These are phyloP conservation scores for Davidsoniella neocaledoniae DNA, from an alignment of 2,329 filamentous ascomycete genomes.

Conservation along the genomic window DNA sequence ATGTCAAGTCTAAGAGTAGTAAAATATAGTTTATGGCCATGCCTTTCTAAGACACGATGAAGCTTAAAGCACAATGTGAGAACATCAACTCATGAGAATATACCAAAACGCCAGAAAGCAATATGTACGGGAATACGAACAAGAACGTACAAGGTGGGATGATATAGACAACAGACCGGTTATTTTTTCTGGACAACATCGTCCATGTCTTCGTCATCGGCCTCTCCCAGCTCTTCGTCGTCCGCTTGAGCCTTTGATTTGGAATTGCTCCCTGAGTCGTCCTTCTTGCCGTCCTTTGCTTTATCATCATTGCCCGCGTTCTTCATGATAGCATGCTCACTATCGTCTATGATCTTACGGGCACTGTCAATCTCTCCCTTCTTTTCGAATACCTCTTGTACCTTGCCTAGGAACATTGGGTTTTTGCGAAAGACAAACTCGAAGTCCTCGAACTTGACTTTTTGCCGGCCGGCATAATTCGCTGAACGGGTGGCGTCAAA, in stretches of 20 bases:
- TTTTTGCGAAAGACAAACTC: constrained; percentile 84
- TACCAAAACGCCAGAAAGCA: neutral
- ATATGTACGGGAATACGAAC: neutral
- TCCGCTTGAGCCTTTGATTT: constrained; percentile 16
- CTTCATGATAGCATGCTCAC: constrained; percentile 43
- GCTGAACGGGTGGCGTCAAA: constrained; percentile 78
- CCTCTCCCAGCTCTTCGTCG: constrained; percentile 36
- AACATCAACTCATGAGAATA: too few species aligned
- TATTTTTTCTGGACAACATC: constrained; percentile 24
- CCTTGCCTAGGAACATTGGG: constrained; percentile 68
- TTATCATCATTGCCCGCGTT: constrained; percentile 30
- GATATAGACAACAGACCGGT: neutral
- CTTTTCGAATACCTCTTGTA: constrained; percentile 78
- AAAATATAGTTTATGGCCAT: too few species aligned
- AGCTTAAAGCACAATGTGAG: too few species aligned
- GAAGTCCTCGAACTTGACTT: constrained; percentile 97
- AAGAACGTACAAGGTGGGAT: too few species aligned
- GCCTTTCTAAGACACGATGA: too few species aligned
- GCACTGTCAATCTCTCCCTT: constrained; percentile 74
- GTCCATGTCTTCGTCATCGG: constrained; percentile 31
- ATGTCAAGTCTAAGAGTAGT: too few species aligned
- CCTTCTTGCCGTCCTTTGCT: constrained; percentile 18
- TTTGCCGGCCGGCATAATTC: constrained; percentile 73
- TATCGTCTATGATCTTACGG: constrained; percentile 56
- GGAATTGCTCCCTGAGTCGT: constrained; percentile 15